Base-by-base conservation (phyloP, 371 early-diverging fungal species). In the Parasitella parasitica region DNA sequence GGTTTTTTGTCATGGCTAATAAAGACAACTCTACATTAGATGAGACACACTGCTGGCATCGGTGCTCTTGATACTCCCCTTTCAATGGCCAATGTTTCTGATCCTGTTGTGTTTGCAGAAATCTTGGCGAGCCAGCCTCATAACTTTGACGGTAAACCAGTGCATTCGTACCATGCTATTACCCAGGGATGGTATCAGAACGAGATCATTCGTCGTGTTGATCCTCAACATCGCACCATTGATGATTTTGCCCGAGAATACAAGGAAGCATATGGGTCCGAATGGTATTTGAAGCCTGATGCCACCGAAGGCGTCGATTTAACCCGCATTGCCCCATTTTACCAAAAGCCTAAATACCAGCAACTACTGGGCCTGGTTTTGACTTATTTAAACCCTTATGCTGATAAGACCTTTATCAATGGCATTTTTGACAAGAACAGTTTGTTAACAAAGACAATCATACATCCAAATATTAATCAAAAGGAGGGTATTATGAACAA, bases 151-250 rank as follows among this genome's bases (percentile, higher is more conserved):
- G 90, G 91, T 13, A 61, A 64, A 15, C 59, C 68, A 4, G 71
- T 61, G 2, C 75, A 82, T 9, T 78, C 85, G 8, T 92, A 91
- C 66, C 89, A 91, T 64, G 87, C 86, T 22, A 54, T 82, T 22
- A 83, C 84, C 1, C 78, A 84, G 50, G 92, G 91, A n/a, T 88
- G 86, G 87, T 89, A 80, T 69, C 59, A 89, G 48, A 90, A 92
- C 60, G 90, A 89, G 61, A 65, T 92, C 59, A 78, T 89, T 18
- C 75, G 82, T 1, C 79, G 91, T 2, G 84, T 80, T 13, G 84
- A 86, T 63, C 74, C 81, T 13, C 54, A 80, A 52, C 66, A 81
- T 16, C 73, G 57, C 6, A 84, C 88, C 12, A 70, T 90, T 22
- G 84, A 88, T 27, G 76, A 82, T 41, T 77, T 89, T 50, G 77